Percentiles rank a stretch among this genome's conserved stretches.
Evolutionary conservation across 257 asterid genomes (phyloP).

Genomic region (Leptodermis oblonga): DNA sequence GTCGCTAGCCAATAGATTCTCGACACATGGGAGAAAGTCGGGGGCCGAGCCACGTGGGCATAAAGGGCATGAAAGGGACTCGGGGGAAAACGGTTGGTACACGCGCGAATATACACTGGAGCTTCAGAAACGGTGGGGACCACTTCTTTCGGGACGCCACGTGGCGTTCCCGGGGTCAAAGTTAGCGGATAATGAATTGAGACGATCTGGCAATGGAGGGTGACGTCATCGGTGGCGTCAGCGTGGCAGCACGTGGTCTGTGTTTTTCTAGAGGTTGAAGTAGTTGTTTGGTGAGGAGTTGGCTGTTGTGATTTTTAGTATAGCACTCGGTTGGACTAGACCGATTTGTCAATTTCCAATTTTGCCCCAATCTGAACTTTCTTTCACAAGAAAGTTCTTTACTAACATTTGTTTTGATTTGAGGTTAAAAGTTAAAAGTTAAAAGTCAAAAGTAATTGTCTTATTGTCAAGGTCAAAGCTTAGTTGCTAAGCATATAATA

Average conservation of each 20-base stretch:
- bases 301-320: no score
- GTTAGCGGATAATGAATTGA: constrained; percentile 32
- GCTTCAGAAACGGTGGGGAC: not conserved
- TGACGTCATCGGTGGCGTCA: constrained; percentile 22
- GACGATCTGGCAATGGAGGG: not conserved
- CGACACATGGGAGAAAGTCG: not conserved
- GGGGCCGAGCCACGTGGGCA: not conserved
- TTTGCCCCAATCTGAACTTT: no score
- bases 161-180: constrained; percentile 24
- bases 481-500: no score
- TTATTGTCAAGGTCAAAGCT: no score
- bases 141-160: not conserved
- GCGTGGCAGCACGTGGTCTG: constrained; percentile 21
- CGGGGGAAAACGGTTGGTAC: not conserved
- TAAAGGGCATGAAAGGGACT: constrained; percentile 12
- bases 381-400: no score
- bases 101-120: constrained; percentile 6
- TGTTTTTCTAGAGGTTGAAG: no score
- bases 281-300: no score
- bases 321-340: no score
- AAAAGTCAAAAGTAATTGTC: no score
- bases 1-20: fast-evolving
- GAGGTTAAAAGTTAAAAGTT: no score
- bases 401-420: no score
- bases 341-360: no score